A percentile compares a stretch with the other conserved stretches of the same genome.
phyloP scores from a whole-genome alignment of 495 filamentous ascomycete species.

The Astrothelium subdiscretum region DNA sequence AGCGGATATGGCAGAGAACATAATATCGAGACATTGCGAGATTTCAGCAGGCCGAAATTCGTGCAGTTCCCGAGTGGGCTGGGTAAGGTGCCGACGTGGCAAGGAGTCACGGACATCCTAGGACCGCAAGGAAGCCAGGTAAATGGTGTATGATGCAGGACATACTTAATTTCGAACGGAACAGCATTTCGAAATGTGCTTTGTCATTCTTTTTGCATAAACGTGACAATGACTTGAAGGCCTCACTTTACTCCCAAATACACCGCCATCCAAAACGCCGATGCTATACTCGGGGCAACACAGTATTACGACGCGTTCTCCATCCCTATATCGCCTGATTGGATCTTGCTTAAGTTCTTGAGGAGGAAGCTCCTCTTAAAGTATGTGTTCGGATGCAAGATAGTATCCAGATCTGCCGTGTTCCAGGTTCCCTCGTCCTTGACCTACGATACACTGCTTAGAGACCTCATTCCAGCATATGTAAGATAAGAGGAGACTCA shows the following conservation, averaged over 20 bases:
- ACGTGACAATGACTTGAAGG: not conserved
- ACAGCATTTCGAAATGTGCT: not conserved
- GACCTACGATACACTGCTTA: conserved; percentile 29
- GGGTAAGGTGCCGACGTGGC: not conserved
- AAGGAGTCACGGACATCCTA: not conserved
- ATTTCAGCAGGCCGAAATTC: not conserved
- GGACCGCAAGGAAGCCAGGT: not conserved
- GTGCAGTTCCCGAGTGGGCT: not conserved
- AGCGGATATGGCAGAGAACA: conserved; percentile 4
- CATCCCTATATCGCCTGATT: conserved; percentile 20
- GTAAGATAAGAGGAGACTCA: not conserved
- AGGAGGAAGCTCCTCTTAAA: conserved; percentile 87
- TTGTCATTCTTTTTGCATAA: not conserved
- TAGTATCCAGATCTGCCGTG: conserved; percentile 77
- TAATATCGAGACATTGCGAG: not conserved
- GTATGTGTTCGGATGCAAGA: conserved; percentile 95
- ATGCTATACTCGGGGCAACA: not conserved
- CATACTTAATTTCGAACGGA: not conserved
- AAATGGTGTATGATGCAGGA: not conserved
- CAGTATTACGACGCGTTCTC: conserved; percentile 9
- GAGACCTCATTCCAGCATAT: not conserved
- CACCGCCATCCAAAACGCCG: not conserved
- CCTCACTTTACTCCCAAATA: not conserved
- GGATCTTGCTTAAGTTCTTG: conserved; percentile 50
- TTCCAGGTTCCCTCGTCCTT: conserved; percentile 72